These are phyloP conservation scores for Colletotrichum ledebouriae DNA, from an alignment of 2,329 filamentous ascomycete genomes.

Conservation along the genomic window DNA sequence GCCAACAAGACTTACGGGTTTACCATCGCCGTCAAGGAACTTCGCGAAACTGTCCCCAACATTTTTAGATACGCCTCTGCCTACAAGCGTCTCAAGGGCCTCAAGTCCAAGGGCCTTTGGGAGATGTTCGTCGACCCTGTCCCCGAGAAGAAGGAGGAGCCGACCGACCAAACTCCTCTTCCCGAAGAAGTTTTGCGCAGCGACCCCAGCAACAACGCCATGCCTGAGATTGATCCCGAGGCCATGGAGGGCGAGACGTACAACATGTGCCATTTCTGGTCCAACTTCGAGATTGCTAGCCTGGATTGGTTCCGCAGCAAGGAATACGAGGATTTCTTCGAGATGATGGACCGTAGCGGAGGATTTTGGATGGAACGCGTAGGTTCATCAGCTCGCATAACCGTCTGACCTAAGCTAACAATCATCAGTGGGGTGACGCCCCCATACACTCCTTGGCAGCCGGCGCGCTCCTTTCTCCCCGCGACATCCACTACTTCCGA, in stretches of 20 bases:
- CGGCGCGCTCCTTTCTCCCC: slow-evolving; percentile 83
- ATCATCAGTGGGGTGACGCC: slow-evolving; percentile 92
- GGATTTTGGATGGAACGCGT: slow-evolving; percentile 99
- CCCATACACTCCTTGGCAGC: slow-evolving; percentile 98
- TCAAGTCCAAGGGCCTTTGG: slow-evolving; percentile 94
- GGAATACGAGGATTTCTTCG: slow-evolving; percentile 97
- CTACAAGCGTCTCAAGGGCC: slow-evolving; percentile 92
- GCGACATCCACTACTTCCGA: slow-evolving; percentile 98
- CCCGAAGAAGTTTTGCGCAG: slow-evolving; percentile 86
- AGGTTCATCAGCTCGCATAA: slow-evolving; percentile 49
- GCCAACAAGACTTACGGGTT: slow-evolving; percentile 98
- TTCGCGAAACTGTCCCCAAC: slow-evolving; percentile 97
- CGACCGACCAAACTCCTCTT: slow-evolving; percentile 73
- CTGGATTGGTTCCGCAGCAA: slow-evolving; percentile 97
- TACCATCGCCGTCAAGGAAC: slow-evolving; percentile 97
- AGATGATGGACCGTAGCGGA: slow-evolving; percentile 98
- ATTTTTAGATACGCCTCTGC: slow-evolving; percentile 99
- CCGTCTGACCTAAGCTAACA: slow-evolving; percentile 51
- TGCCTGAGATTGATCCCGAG: slow-evolving; percentile 89
- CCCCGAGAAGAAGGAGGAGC: slow-evolving; percentile 72
- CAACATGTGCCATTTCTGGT: slow-evolving; percentile 99
- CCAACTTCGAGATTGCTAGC: slow-evolving; percentile 97
- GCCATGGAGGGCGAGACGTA: slow-evolving; percentile 98
- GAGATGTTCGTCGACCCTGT: slow-evolving; percentile 94
- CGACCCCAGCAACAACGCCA: slow-evolving; percentile 76